Conservation (phyloP, 768 basidiomycete species). For the Amanita subjunquillea region DNA sequence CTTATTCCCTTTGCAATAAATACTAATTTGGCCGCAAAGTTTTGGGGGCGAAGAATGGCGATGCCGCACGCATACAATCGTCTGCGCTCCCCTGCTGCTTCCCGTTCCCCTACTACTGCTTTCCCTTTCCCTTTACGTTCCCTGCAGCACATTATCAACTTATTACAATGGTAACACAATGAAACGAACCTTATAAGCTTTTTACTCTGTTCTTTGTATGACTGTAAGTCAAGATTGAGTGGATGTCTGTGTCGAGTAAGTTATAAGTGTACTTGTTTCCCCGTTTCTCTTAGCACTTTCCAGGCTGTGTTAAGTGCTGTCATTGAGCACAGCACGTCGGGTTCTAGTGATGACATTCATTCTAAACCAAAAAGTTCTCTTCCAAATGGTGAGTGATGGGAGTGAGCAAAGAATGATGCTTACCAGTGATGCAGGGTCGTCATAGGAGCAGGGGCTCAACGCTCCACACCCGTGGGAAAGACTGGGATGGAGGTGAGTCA, state of each 20-base stretch:
- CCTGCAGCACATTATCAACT: no score
- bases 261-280: neutral
- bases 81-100: no score
- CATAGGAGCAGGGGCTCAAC: neutral
- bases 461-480: no score
- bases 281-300: neutral
- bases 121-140: no score
- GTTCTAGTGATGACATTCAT: neutral
- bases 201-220: neutral
- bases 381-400: neutral
- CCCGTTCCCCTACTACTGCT: no score
- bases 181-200: neutral
- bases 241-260: neutral
- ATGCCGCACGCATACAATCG: no score
- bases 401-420: neutral
- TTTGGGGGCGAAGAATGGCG: no score
- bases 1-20: no score
- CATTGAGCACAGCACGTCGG: neutral
- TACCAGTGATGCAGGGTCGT: no score
- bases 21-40: no score
- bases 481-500: no score
- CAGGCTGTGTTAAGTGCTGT: neutral
- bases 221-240: neutral
- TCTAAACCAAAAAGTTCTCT: neutral
- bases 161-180: neutral